Conservation (phyloP, 2,329 filamentous ascomycete species). For the Tolypocladium guangdongense region DNA sequence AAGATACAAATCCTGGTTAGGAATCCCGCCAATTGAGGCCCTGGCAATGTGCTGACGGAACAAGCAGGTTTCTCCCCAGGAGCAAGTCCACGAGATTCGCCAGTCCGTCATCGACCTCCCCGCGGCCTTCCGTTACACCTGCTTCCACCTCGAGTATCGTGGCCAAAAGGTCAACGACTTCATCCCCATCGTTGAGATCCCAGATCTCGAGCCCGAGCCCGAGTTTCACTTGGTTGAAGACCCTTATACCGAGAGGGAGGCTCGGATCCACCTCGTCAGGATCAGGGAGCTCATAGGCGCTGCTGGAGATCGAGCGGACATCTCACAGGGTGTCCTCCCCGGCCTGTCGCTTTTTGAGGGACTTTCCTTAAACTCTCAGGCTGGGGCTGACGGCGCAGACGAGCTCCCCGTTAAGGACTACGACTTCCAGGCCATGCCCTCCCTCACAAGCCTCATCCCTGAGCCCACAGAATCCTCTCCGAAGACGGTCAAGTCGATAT, state of each 20-base stretch:
- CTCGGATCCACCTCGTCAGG: conserved; percentile 84
- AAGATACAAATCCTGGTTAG: conserved; percentile 79
- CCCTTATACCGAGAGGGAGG: conserved; percentile 97
- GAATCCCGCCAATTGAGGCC: neutral
- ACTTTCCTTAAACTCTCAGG: conserved; percentile 45
- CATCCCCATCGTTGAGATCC: conserved; percentile 79
- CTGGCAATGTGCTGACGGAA: neutral
- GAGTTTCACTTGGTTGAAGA: conserved; percentile 80
- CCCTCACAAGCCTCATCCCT: conserved; percentile 62
- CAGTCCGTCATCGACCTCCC: conserved; percentile 94
- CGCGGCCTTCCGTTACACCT: conserved; percentile 90
- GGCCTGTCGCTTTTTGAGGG: conserved; percentile 81
- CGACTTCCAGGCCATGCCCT: conserved; percentile 60
- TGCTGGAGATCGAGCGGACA: conserved; percentile 77
- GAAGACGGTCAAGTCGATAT: conserved; percentile 83
- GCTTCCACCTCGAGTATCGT: conserved; percentile 92
- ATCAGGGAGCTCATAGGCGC: conserved; percentile 90
- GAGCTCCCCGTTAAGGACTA: conserved; percentile 52
- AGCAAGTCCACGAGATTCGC: conserved; percentile 94
- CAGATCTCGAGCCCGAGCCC: conserved; percentile 64
- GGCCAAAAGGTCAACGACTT: conserved; percentile 92
- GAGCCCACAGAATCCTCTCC: conserved; percentile 55
- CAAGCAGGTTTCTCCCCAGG: conserved; percentile 71
- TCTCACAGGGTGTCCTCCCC: conserved; percentile 73
- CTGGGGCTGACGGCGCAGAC: conserved; percentile 11